Base-by-base conservation (phyloP, 257 asterid genomes). In the Gardenia jasminoides region DNA sequence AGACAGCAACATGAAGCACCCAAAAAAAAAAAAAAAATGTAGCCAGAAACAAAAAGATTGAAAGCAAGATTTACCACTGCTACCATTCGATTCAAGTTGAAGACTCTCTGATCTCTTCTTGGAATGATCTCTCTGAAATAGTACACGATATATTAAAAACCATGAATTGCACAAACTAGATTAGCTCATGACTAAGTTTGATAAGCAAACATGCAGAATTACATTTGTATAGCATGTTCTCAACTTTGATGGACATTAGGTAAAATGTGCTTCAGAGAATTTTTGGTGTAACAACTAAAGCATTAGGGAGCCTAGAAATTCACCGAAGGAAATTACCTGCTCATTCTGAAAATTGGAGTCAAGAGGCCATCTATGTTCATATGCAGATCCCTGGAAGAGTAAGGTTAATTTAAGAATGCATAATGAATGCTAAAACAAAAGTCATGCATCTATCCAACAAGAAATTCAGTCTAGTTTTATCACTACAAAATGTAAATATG, bases 351-450 rank as follows among this genome's bases (percentile, higher is more conserved):
- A 88, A 81, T 88, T 88, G 43, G 96, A 85, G 80, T 90, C 95
- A 81, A 77, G 87, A 80, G 80, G 88, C 97, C 98, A 92, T 85
- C 93, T 91, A 54, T 86, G 96, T 73, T 92, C 97, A 76, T 88
- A 90, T 17, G 86, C 80, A 70, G 89, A 73, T 80, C 85, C 90
- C 99, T 96, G 89, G 78, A 85, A 69, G 69, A 10, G 62, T 31
- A 73, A 39, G 47, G 68, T 67, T 50, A 71, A 31, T 66, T 16
- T 62, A 70, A 31, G 71, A 41, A 39, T 47, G 28, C 67, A 76
- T 58, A 84, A 62, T 12, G 36, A 39, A 56, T 71, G 70, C 72
- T 74, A 80, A 73, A 64, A 80, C 31, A 48, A 80, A 77, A 39
- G 76, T 80, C 46, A 80, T 77, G 59, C 76, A 69, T 83, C 68